Evolutionary conservation across 2,329 filamentous ascomycete species (phyloP).

Genomic region (Aspergillus jensenii): DNA sequence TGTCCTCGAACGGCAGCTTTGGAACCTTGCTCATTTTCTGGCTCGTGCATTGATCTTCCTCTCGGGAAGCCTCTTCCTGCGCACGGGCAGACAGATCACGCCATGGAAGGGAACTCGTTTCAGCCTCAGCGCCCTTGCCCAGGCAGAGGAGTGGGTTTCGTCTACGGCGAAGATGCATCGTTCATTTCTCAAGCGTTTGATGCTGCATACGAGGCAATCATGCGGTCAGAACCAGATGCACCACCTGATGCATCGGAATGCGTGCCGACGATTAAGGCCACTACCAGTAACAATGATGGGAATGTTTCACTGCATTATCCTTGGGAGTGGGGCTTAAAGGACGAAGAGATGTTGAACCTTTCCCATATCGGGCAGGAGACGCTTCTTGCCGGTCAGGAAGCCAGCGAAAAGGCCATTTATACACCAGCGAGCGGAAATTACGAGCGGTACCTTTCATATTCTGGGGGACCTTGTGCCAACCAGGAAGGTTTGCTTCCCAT

Average conservation of each 20-base stretch:
- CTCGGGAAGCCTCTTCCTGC: background rate
- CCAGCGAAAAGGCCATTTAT: background rate
- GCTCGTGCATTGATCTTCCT: background rate
- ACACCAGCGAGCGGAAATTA: background rate
- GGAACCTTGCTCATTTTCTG: background rate
- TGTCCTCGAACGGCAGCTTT: background rate
- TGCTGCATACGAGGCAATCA: slow-evolving; percentile 12
- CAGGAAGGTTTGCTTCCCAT: background rate
- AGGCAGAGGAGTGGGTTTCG: background rate
- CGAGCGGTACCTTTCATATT: background rate
- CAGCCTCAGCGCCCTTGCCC: background rate
- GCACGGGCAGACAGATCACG: background rate
- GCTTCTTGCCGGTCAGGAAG: background rate
- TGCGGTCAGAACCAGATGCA: slow-evolving; percentile 6
- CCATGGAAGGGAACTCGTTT: background rate
- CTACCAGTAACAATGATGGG: background rate
- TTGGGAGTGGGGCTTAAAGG: background rate
- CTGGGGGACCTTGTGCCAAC: background rate
- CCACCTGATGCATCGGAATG: background rate
- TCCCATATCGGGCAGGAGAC: background rate
- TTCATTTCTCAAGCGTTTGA: slow-evolving; percentile 10
- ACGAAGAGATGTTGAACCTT: background rate
- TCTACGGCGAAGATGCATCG: background rate
- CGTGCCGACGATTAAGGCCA: background rate
- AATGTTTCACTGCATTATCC: background rate